Base-by-base conservation (phyloP, 352 stramenopile species). In the Globisporangium spiculum region DNA sequence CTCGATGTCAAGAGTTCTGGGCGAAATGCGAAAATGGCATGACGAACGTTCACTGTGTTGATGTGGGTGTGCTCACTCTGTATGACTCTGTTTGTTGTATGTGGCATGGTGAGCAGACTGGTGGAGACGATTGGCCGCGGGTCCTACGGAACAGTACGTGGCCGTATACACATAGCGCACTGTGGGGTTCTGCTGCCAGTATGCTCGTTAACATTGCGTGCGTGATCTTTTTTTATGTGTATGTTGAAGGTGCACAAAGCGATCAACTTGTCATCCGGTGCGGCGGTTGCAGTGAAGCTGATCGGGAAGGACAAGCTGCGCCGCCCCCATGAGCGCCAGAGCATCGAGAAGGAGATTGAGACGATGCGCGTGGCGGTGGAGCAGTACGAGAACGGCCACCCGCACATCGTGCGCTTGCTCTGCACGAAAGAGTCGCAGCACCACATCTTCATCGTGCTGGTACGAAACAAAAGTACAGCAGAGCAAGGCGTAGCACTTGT, bases 341-440 rank as follows among this genome's bases (percentile, higher is more conserved):
- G 83, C 74, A 94, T 94, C 67, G 84, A 92, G 60, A 94, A 94
- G 62, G 86, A 94, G 74, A 92, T 94, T 48, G 86, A 92, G 71
- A 94, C 86, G 24, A 94, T 94, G 86, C 82, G 83, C 62, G 86
- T 94, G 46, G 86, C 86, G 18, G 86, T 94, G 41, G 86, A 94
- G 74, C 82, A 92, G 72, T 94, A 88, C 66, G 86, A 94, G 70
- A 94, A 94, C 46, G 86, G 86, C n/a, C 86, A 94, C 65, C 86
- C 86, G 59, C 85, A 94, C 55, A 94, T 94, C 58, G 84, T 94
- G 64, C 86, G 86, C 6, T 69, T 94, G 61, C 64, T 94, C 41
- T 91, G 83, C 64, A 94, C 86, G 4, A 93, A 93, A 63, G 84
- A 92, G 66, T 94, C 86, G 50, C 83, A 92, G 69, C 75, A 89